These are phyloP conservation scores for Zostera marina DNA, from an alignment of 116 monocot genomes.

Conservation along the genomic window DNA sequence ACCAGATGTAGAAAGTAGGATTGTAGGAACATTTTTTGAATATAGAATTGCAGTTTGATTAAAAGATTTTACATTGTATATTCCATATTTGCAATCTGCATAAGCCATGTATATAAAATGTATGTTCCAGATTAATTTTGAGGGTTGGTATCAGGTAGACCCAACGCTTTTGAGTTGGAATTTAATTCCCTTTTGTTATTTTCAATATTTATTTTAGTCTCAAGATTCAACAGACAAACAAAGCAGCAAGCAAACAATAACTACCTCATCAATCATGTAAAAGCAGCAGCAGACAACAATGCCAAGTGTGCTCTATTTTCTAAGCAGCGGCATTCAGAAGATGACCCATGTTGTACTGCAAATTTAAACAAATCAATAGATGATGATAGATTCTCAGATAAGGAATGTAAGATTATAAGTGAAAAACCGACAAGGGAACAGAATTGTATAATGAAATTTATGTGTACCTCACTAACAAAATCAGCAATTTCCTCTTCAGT, in stretches of 20 bases:
- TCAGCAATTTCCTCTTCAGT: slow-evolving; percentile 44
- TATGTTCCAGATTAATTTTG: too few species aligned
- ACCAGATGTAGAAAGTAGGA: too few species aligned
- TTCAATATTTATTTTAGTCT: too few species aligned
- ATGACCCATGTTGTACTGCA: neutral
- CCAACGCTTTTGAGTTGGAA: too few species aligned
- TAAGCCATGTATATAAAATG: too few species aligned
- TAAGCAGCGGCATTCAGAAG: neutral
- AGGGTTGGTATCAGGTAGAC: too few species aligned
- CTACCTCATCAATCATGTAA: neutral
- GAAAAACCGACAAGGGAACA: too few species aligned
- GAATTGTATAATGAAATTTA: neutral
- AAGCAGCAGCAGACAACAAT: neutral
- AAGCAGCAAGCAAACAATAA: neutral
- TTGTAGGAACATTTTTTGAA: too few species aligned
- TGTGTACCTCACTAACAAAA: slow-evolving; percentile 32
- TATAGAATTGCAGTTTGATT: too few species aligned
- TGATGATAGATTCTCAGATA: neutral
- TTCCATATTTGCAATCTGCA: too few species aligned
- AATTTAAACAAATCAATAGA: neutral
- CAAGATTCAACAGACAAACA: neutral
- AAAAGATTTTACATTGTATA: too few species aligned
- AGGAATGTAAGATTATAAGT: neutral
- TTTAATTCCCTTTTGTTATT: too few species aligned
- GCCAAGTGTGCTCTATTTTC: neutral